Evolutionary conservation across 306 rosid genomes (phyloP).

Genomic region (Luffa acutangula): DNA sequence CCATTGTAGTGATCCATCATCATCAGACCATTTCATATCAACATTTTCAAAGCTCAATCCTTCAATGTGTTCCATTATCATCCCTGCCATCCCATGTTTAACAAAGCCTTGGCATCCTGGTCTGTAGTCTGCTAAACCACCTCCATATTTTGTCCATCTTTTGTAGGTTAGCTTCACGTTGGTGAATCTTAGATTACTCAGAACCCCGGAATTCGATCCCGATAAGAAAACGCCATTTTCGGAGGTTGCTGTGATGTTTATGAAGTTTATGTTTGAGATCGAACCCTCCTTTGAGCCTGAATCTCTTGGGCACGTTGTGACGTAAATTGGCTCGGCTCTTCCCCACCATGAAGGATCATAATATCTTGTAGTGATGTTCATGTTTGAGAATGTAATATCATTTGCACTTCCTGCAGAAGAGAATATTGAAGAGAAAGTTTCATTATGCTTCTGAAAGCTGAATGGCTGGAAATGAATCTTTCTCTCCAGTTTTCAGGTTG

Average conservation of each 20-base stretch:
- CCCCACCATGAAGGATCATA: constrained; percentile 98
- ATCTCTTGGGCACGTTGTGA: constrained; percentile 63
- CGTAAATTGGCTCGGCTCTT: constrained; percentile 92
- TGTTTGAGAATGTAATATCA: constrained; percentile 81
- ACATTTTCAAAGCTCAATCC: constrained; percentile 65
- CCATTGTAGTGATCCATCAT: constrained; percentile 31
- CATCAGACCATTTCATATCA: constrained; percentile 64
- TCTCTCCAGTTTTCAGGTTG: not conserved
- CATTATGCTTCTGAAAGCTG: not conserved
- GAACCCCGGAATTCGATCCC: constrained; percentile 62
- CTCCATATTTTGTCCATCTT: constrained; percentile 51
- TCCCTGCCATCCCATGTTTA: constrained; percentile 54
- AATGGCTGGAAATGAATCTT: not conserved
- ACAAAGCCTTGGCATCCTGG: constrained; percentile 85
- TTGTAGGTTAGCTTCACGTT: constrained; percentile 54
- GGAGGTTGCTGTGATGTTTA: constrained; percentile 61
- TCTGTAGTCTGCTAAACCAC: constrained; percentile 72
- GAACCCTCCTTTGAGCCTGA: constrained; percentile 63
- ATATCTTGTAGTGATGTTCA: constrained; percentile 80
- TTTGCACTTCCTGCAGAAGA: constrained; percentile 66
- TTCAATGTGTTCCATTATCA: constrained; percentile 72
- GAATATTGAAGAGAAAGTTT: not conserved
- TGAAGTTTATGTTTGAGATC: constrained; percentile 58
- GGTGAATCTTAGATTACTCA: constrained; percentile 61
- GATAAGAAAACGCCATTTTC: constrained; percentile 86